These are phyloP conservation scores for Fraxinus baroniana DNA, from an alignment of 305 asterid species.

Conservation along the genomic window DNA sequence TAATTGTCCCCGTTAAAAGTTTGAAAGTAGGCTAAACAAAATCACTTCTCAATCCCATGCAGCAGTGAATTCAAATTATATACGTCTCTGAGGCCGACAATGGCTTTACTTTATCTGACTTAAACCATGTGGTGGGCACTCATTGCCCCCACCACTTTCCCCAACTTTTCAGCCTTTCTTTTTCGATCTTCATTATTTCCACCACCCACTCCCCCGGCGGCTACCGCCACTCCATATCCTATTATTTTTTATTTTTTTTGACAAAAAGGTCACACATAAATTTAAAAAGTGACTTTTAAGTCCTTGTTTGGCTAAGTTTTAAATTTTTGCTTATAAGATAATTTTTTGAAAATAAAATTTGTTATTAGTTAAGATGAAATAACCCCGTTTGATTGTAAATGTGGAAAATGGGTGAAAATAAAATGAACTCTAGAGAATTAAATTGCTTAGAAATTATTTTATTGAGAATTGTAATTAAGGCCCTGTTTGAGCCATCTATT, in stretches of 20 bases:
- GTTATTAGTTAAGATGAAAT: not conserved
- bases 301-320: not conserved
- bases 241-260: not conserved
- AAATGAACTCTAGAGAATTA: no score
- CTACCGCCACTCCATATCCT: slow-evolving; percentile 20
- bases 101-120: slow-evolving; percentile 56
- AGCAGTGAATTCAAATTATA: not conserved
- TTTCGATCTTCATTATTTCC: slow-evolving; percentile 32
- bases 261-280: not conserved
- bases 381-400: no score
- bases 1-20: no score
- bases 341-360: not conserved
- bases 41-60: not conserved
- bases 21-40: no score
- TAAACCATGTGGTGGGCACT: slow-evolving; percentile 63
- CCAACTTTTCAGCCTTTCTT: slow-evolving; percentile 50
- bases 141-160: slow-evolving; percentile 26
- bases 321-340: not conserved
- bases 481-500: no score
- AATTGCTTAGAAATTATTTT: no score
- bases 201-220: slow-evolving; percentile 32
- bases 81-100: slow-evolving; percentile 32
- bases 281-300: not conserved
- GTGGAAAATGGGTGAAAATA: no score
- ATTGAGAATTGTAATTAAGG: no score